These are phyloP conservation scores for Xylaria longipes DNA, from an alignment of 495 filamentous ascomycete species.

Conservation along the genomic window DNA sequence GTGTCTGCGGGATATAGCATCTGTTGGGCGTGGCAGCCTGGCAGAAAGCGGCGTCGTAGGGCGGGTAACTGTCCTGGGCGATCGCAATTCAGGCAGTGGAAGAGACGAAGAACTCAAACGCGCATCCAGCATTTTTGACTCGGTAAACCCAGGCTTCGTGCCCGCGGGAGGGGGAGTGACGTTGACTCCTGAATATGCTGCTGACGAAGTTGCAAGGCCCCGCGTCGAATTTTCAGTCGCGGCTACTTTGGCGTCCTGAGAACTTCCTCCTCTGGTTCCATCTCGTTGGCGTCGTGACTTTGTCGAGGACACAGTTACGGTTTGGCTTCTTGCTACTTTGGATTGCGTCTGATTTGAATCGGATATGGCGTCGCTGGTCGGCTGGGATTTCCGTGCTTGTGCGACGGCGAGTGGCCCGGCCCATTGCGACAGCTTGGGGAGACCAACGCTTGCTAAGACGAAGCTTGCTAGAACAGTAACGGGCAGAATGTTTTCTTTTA, in stretches of 20 bases:
- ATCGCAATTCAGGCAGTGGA: conserved; percentile 64
- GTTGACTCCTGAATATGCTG: conserved; percentile 29
- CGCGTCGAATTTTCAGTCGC: conserved; percentile 38
- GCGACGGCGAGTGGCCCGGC: conserved; percentile 76
- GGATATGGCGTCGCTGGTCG: conserved; percentile 59
- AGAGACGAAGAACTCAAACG: conserved; percentile 70
- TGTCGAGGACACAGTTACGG: conserved; percentile 56
- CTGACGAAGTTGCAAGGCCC: conserved; percentile 28
- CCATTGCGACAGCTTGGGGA: conserved; percentile 60
- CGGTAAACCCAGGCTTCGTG: conserved; percentile 43
- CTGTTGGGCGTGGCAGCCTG: conserved; percentile 57
- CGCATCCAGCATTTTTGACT: conserved; percentile 53
- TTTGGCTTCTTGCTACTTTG: conserved; percentile 67
- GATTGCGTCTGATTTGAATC: conserved; percentile 53
- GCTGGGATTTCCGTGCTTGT: conserved; percentile 72
- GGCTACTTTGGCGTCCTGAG: conserved; percentile 44
- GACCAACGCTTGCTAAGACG: conserved; percentile 66
- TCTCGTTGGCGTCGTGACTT: conserved; percentile 55
- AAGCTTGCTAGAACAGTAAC: conserved; percentile 75
- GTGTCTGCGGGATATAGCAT: conserved; percentile 53
- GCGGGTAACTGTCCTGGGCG: conserved; percentile 50
- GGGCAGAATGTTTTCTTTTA: conserved; percentile 75
- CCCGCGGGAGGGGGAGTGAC: conserved; percentile 30
- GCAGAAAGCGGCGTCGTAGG: conserved; percentile 59
- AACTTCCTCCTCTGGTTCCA: conserved; percentile 47